Base-by-base conservation (phyloP, 805 yeast species). In the Komagataella pseudopastoris region DNA sequence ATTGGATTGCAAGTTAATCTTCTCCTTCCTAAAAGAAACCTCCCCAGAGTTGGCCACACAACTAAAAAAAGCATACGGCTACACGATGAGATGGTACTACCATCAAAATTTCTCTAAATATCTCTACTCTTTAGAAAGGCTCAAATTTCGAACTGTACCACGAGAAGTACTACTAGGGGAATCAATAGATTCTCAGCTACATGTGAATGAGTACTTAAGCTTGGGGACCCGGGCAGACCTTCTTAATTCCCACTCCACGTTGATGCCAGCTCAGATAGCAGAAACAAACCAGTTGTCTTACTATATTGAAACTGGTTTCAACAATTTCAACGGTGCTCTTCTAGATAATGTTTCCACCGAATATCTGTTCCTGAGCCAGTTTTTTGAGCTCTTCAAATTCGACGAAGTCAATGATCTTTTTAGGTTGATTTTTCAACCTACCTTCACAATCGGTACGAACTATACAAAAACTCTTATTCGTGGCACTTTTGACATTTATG, bases 11-110 rank as follows among this genome's bases (percentile, higher is more conserved):
- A 77, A 76, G 54, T 87, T 83, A 50, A 71, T 80, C 1, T 85
- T 68, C 57, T 67, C 67, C 3, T 88, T 86, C 54, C 63, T 91
- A 44, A 63, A 70, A 3, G 59, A 66, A 4, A 76, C 79, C 49
- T 77, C 85, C 52, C 72, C 76, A 6, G 72, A 79, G 6, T 67
- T 93, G 51, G 91, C 96, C 0, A 62, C 69, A 14, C 93, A 88
- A 60, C 72, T 93, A 45, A 75, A 81, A 51, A 76, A 77, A 58
- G 98, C 97, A 0, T 93, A 93, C 63, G 69, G 82, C 17, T 81
- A 81, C 59, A 91, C 98, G 2, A 90, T 93, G 87, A 72, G 78
- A 59, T 93, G 99, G 99, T 93, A 91, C 68, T 93, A 93, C 63
- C 72, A 76, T 53, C 76, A 84, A 52, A 78, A 85, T 57, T 91